Conservation (phyloP, 2,329 filamentous ascomycete genomes). For the Pseudogymnoascus sp. region DNA sequence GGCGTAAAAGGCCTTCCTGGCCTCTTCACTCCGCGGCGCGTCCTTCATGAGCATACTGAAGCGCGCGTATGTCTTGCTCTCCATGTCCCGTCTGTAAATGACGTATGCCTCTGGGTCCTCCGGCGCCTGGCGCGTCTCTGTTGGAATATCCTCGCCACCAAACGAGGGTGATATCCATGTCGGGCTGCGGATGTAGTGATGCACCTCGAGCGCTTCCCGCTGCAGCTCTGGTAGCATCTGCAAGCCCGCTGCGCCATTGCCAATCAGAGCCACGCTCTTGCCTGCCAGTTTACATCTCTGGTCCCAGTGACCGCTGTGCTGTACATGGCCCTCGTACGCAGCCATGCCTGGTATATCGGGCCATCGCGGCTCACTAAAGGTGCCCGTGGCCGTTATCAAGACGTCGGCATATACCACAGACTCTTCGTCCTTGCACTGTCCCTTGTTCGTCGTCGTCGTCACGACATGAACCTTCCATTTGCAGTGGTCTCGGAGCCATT, state of each 20-base stretch:
- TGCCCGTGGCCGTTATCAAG: constrained; percentile 9
- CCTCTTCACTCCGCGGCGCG: constrained; percentile 32
- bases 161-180: constrained; percentile 43
- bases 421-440: constrained; percentile 2
- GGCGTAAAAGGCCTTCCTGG: constrained; percentile 26
- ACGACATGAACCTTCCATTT: not conserved
- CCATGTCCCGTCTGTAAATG: constrained; percentile 22
- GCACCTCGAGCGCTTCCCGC: constrained; percentile 34
- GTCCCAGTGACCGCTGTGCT: constrained; percentile 37
- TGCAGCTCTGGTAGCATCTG: constrained; percentile 45
- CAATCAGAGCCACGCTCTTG: constrained; percentile 43
- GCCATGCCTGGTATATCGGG: constrained; percentile 37
- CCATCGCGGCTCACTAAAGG: constrained; percentile 22
- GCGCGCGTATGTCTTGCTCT: constrained; percentile 1
- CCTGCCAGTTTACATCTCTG: constrained; percentile 39
- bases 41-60: constrained; percentile 23
- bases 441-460: constrained; percentile 23
- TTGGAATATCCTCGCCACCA: constrained; percentile 29
- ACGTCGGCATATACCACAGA: constrained; percentile 11
- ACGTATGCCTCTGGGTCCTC: not conserved
- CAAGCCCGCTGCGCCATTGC: constrained; percentile 44
- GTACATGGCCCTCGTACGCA: constrained; percentile 35
- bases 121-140: not conserved
- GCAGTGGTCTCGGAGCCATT: constrained; percentile 15
- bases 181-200: constrained; percentile 40